Base-by-base conservation (phyloP, 768 basidiomycete species). In the Hericium coralloides region DNA sequence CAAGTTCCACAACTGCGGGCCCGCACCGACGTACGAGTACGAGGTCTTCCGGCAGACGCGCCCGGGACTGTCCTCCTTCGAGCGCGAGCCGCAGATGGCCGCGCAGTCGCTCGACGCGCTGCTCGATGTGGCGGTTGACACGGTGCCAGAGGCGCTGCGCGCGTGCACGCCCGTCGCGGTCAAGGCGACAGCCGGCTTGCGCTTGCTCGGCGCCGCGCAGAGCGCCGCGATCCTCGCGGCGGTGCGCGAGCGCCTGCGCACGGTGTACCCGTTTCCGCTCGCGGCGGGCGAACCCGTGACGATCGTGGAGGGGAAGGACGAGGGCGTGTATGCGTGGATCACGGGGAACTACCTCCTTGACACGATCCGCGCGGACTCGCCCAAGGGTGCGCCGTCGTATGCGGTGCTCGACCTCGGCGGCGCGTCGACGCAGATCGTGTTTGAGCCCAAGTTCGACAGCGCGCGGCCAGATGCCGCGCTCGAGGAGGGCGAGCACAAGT, bases 241-340 rank as follows among this genome's bases (percentile, higher is more conserved):
- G 20, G 92, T 98, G 45, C 75, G 81, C 65, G 62, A 66, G 38
- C 73, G 85, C 56, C 61, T 97, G 57, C 73, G 74, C 60, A 65
- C 65, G 2, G 72, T 70, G 57, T 95, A 85, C 63, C 85, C 85
- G 10, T 98, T 98, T 73, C 73, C 69, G 25, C 59, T 87, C 39
- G 74, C 76, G n/a, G 70, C 78, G 23, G 73, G 26, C 26, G 60
- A 83, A 83, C 51, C 83, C 81, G 2, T 95, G 37, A 81, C 79
- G 43, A 85, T 98, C 60, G 95, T 98, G 95, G 95, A 97, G 61
- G 95, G 95, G 7, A 80, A 84, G 62, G 95, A 98, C 67, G 95
- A 98, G 70, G 95, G 92, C 36, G 92, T 98, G n/a, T 98, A 90
- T 68, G 93, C 95, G 26, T 98, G 95, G 95, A 92, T 98, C 62